Base-by-base conservation (phyloP, 176 grass and related monocot species). In the Carex cristatella region DNA sequence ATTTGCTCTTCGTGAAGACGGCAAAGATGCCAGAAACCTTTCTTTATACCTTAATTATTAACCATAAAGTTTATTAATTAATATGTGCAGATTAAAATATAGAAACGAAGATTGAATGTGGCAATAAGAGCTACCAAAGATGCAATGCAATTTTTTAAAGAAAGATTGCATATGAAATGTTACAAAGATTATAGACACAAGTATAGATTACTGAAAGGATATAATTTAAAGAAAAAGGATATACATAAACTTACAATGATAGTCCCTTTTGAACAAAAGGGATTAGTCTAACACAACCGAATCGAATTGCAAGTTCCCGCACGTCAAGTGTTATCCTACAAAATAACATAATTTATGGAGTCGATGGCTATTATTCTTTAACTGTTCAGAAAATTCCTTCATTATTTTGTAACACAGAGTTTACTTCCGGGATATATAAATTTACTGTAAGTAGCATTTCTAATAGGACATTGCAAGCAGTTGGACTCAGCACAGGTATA, bases 261-360 rank as follows among this genome's bases (percentile, higher is more conserved):
- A 95, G 85, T 2, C 96, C 96, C 83, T 87, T 99, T 54, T 94
- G 91, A 82, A 95, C 96, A 10, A 95, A 94, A 84, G 96, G 93
- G 75, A 99, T 99, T 59, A 95, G 73, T 83, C 96, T 94, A 81
- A 99, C 88, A 64, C 93, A 99, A 31, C 96, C 96, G 46, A 99
- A 99, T 83, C 94, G 91, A 84, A 99, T 99, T 73, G 88, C 93
- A 84, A 99, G 75, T 32, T 99, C 89, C 10, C 96, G 86, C 9
- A 95, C 90, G 72, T 99, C 93, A 79, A 95, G 27, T 6, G 82
- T 94, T 13, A 65, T 72, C 77, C 96, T 99, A 69, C 57, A 85
- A 93, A 72, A 83, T 44, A 82, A 14, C 59, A 31, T 79, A 78
- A 2, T 56, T 32, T 54, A 78, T 18, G 13, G 10, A 58, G 23